Conservation (phyloP, 108 stramenopile species). For the Skeletonema tropicum region DNA sequence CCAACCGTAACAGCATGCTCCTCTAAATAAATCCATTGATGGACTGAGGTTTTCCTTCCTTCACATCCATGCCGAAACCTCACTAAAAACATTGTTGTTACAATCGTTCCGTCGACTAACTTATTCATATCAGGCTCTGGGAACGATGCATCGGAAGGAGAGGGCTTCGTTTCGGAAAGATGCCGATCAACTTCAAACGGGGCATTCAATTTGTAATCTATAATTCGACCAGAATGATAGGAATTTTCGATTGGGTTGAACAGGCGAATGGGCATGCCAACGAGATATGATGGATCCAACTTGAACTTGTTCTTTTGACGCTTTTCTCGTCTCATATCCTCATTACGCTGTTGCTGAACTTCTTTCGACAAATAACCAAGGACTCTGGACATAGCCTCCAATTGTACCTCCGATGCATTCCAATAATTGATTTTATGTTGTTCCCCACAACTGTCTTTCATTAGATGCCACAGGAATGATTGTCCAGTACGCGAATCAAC, state of each 20-base stretch:
- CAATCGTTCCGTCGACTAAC: conserved; percentile 34
- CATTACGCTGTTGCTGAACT: conserved; percentile 19
- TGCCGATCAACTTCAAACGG: conserved; percentile 29
- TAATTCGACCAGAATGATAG: conserved; percentile 49
- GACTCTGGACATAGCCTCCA: conserved; percentile 22
- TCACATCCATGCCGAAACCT: conserved; percentile 44
- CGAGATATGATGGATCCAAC: conserved; percentile 43
- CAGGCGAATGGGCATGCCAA: conserved; percentile 43
- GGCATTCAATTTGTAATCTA: conserved; percentile 40
- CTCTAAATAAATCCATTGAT: conserved; percentile 53
- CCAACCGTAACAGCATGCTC: conserved; percentile 45
- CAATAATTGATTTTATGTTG: not conserved
- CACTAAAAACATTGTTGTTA: conserved; percentile 35
- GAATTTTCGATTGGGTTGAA: conserved; percentile 47
- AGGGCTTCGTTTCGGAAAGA: conserved; percentile 4
- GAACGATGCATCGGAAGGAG: conserved; percentile 1
- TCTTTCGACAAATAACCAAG: conserved; percentile 31
- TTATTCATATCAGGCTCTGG: conserved; percentile 12
- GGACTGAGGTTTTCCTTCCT: conserved; percentile 46
- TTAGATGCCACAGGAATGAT: conserved; percentile 33
- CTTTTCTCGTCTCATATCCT: conserved; percentile 18
- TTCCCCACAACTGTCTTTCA: conserved; percentile 22
- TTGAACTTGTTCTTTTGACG: conserved; percentile 23
- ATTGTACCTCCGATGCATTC: conserved; percentile 29
- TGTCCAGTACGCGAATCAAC: conserved; percentile 36